Evolutionary conservation across 495 filamentous ascomycete genomes (phyloP).

Genomic region (Penicillium paradoxum): DNA sequence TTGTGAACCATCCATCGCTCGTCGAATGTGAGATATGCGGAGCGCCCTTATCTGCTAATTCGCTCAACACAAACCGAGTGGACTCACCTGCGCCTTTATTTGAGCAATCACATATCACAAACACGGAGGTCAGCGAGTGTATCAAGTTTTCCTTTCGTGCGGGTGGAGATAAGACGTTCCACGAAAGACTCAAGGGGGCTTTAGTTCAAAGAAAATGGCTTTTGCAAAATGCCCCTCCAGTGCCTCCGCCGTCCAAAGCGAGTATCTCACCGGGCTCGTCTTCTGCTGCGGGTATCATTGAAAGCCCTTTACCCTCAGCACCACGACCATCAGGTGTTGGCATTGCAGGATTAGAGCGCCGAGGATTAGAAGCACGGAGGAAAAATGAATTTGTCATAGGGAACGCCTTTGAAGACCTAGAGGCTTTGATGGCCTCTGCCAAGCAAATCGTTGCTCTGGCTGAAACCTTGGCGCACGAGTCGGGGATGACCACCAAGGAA

Average conservation of each 20-base stretch:
- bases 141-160: slow-evolving; percentile 88
- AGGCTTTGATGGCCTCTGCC: slow-evolving; percentile 93
- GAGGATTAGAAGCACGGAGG: slow-evolving; percentile 72
- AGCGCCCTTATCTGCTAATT: slow-evolving; percentile 45
- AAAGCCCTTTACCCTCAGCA: slow-evolving; percentile 21
- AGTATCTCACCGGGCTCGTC: slow-evolving; percentile 18
- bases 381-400: slow-evolving; percentile 93
- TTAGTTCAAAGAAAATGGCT: slow-evolving; percentile 96
- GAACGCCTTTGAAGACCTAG: slow-evolving; percentile 91
- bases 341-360: slow-evolving; percentile 86
- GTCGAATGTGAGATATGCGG: slow-evolving; percentile 88
- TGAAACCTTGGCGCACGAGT: slow-evolving; percentile 74
- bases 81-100: slow-evolving; percentile 76
- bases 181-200: slow-evolving; percentile 79
- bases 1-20: slow-evolving; percentile 86
- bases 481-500: slow-evolving; percentile 51
- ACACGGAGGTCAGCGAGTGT: slow-evolving; percentile 60
- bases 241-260: slow-evolving; percentile 58
- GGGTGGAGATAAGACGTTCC: slow-evolving; percentile 86
- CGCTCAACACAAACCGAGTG: slow-evolving; percentile 34
- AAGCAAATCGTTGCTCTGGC: slow-evolving; percentile 93
- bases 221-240: slow-evolving; percentile 83
- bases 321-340: slow-evolving; percentile 64
- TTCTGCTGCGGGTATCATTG: slow-evolving; percentile 12
- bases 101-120: slow-evolving; percentile 31